phyloP scores from a whole-genome alignment of 345 rosid species.

The Eucalyptus guilfoylei region DNA sequence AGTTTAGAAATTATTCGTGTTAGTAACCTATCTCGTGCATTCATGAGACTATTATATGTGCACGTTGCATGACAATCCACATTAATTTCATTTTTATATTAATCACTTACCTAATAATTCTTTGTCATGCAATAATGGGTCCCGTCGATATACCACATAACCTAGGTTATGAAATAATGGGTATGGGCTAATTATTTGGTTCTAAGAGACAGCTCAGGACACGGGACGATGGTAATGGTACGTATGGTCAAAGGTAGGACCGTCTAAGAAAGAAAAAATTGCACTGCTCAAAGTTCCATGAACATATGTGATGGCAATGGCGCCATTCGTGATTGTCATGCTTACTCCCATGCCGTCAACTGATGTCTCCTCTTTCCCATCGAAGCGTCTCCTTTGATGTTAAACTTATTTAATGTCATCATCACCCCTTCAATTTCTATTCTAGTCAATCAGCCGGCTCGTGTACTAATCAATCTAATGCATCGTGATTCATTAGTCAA shows the following conservation, averaged over 20 bases:
- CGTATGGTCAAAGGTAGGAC: neutral
- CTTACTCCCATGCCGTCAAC: neutral
- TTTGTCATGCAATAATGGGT: neutral
- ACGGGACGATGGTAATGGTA: neutral
- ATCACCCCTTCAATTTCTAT: neutral
- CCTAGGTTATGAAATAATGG: neutral
- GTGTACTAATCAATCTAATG: neutral
- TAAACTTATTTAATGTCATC: neutral
- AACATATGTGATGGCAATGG: neutral
- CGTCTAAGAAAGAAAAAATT: neutral
- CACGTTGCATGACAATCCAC: neutral
- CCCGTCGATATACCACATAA: neutral
- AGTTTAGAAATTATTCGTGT: fast-evolving
- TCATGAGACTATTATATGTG: too few species aligned
- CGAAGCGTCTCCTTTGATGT: neutral
- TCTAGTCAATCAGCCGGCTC: neutral
- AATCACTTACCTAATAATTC: neutral
- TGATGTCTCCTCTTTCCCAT: neutral
- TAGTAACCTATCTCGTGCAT: too few species aligned
- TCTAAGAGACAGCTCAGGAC: neutral
- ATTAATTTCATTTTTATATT: neutral
- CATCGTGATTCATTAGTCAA: neutral
- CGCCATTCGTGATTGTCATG: neutral
- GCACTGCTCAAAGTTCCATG: neutral
- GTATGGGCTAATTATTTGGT: neutral